Evolutionary conservation across 441 rosid species (phyloP), one percentile per base, ranked within the genome.

Genomic region (Biscutella laevigata): DNA sequence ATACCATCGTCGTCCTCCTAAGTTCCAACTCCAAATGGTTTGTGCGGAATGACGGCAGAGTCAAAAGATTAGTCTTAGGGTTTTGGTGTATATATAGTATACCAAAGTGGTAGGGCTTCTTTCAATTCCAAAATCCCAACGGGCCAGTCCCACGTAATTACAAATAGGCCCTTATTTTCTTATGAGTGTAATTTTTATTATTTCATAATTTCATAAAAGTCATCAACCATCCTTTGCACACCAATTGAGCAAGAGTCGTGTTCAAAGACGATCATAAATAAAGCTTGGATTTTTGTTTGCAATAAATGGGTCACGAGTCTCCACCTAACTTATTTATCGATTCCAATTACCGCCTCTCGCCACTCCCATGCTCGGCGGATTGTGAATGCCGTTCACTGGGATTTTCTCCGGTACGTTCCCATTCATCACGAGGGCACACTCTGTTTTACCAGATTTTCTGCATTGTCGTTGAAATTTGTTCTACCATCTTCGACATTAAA

Each of bases 331-430:
- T 16, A n/a, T 4, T 35, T 3, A 35, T 21, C 42, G 10, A 29
- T 48, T 22, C 13, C 57, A 40, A 14, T 9, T 5, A 34, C 1
- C 57, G 2, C 3, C 48, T 37, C 28, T 34, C 42, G 12, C 35
- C 28, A 6, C 61, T 45, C 30, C 37, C 6, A 40, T 53, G 57
- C 32, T 26, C 52, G 61, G 61, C 61, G 5, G 9, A 10, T 38
- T 38, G 38, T 66, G 66, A 53, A 59, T 51, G 70, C 70, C 49
- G 64, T 51, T 51, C 70, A 51, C 60, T 46, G 37, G 36, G 41
- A 29, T 15, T n/a, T 42, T 26, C 11, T 57, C 54, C 42, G 59
- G 70, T 65, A 51, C 59, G 60, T 57, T 27, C 1, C 21, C 59
- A 57, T 56, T 25, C 30, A 4, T 44, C 48, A 7, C 46, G 32